Conservation (phyloP, 2,329 filamentous ascomycete genomes). For the Xylaria sp. region DNA sequence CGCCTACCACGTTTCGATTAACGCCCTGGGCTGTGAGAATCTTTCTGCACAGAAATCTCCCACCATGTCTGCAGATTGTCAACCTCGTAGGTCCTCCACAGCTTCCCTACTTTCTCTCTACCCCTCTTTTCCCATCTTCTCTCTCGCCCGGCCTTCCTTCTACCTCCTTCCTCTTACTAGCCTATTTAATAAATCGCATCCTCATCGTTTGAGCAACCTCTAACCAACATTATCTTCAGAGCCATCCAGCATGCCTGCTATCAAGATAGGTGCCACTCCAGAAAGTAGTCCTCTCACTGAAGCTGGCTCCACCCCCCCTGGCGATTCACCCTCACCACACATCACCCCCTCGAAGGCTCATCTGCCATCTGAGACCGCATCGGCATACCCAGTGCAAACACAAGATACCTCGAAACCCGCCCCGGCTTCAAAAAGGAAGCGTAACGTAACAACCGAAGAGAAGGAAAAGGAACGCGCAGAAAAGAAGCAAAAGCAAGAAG, state of each 20-base stretch:
- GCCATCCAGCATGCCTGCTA: constrained; percentile 37
- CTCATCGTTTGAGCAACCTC: not conserved
- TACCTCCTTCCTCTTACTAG: not conserved
- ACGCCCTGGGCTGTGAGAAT: constrained; percentile 42
- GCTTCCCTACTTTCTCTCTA: not conserved
- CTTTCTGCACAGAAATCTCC: constrained; percentile 37
- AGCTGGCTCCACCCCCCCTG: constrained; percentile 54
- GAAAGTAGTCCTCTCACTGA: constrained; percentile 56
- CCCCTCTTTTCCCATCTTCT: not conserved
- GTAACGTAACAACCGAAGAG: constrained; percentile 52
- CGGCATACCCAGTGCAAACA: constrained; percentile 33
- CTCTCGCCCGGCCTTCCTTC: not conserved
- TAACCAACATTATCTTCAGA: constrained; percentile 35
- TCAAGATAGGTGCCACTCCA: constrained; percentile 45
- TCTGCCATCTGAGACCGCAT: constrained; percentile 40
- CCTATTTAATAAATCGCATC: constrained; percentile 24
- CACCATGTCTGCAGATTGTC: constrained; percentile 34
- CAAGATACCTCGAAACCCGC: constrained; percentile 10
- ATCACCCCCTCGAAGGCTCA: constrained; percentile 46
- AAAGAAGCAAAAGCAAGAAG: constrained; percentile 62
- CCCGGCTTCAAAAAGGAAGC: constrained; percentile 53
- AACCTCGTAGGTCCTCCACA: constrained; percentile 39
- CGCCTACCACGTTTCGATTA: constrained; percentile 38
- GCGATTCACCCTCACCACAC: constrained; percentile 53
- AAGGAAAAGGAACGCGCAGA: constrained; percentile 57